Base-by-base conservation (phyloP, 1,284 basidiomycete species). In the Pseudozyma sp. region DNA sequence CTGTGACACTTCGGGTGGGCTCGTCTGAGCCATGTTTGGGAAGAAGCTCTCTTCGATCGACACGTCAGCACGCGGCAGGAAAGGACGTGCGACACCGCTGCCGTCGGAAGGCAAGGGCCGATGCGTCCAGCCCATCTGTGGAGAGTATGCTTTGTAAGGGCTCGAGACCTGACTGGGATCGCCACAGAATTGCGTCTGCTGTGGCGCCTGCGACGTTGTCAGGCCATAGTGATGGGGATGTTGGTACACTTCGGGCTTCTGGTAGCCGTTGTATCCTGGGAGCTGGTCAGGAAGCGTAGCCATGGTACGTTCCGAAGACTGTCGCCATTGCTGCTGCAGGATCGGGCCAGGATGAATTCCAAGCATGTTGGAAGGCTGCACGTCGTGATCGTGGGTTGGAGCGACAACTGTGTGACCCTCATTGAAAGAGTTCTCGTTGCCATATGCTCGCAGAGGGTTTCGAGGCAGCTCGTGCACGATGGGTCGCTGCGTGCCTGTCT, bases 101-200 rank as follows among this genome's bases (percentile, higher is more conserved):
- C 24, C 24, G 24, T 24, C 24, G 24, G 24, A 24, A 24, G 24
- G 24, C 24, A 24, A 24, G 24, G 24, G 24, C 24, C 24, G 24
- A 24, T 24, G 13, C 11, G 45, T 39, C 53, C 51, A 52, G 24
- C 29, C 42, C 24, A 51, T 42, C 30, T 60, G 57, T 0, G 65
- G 54, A 33, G 44, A 45, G 17, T 62, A 68, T 42, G 50, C 9
- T 45, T 62, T 53, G 54, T 57, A 68, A 34, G 58, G 49, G 39
- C 49, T 61, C 39, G 7, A n/a, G 31, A 31, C 49, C 42, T 45
- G 43, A 37, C 37, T 43, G 47, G 14, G 10, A 0, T 53, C 45
- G 51, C 42, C 34, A 11, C 34, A 33, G 34, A 42, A 48, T 30
- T 50, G 8, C 19, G n/a, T 33, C 33, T 50, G 42, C 7, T 11